These are phyloP conservation scores for Ceratocystis variospora DNA, from an alignment of 2,329 filamentous ascomycete species.

Conservation along the genomic window DNA sequence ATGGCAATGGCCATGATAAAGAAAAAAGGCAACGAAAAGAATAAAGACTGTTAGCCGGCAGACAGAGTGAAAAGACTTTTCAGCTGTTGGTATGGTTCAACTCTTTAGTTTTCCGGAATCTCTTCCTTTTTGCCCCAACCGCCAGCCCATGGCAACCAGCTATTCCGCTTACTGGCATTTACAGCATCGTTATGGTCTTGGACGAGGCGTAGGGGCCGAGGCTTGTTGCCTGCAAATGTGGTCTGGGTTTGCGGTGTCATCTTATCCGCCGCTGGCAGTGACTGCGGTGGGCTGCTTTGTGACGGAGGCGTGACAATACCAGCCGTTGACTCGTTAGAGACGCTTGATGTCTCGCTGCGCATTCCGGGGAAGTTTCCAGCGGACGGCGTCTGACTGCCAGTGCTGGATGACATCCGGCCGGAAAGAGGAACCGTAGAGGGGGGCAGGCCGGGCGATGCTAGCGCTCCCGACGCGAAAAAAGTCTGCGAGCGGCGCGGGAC, in stretches of 20 bases:
- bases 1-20: neutral
- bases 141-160: slow-evolving; percentile 50
- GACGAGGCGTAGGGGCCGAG: slow-evolving; percentile 73
- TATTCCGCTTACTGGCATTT: slow-evolving; percentile 43
- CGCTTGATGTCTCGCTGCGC: slow-evolving; percentile 49
- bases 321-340: slow-evolving; percentile 47
- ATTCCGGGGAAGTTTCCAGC: slow-evolving; percentile 59
- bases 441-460: slow-evolving; percentile 18
- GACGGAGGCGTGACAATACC: slow-evolving; percentile 36
- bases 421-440: slow-evolving; percentile 32
- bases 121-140: slow-evolving; percentile 41
- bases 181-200: slow-evolving; percentile 53
- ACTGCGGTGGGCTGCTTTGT: slow-evolving; percentile 38
- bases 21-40: neutral
- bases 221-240: slow-evolving; percentile 52
- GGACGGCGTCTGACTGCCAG: slow-evolving; percentile 30
- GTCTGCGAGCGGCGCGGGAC: slow-evolving; percentile 48
- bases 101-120: neutral
- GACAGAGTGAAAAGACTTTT: neutral
- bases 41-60: neutral
- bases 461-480: slow-evolving; percentile 46
- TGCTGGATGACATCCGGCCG: slow-evolving; percentile 37
- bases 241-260: slow-evolving; percentile 48
- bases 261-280: slow-evolving; percentile 24
- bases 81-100: neutral